Percentiles rank a stretch among this genome's conserved stretches.
Evolutionary conservation across 805 yeast genomes (phyloP).

Genomic region (Hanseniaspora lachancei): DNA sequence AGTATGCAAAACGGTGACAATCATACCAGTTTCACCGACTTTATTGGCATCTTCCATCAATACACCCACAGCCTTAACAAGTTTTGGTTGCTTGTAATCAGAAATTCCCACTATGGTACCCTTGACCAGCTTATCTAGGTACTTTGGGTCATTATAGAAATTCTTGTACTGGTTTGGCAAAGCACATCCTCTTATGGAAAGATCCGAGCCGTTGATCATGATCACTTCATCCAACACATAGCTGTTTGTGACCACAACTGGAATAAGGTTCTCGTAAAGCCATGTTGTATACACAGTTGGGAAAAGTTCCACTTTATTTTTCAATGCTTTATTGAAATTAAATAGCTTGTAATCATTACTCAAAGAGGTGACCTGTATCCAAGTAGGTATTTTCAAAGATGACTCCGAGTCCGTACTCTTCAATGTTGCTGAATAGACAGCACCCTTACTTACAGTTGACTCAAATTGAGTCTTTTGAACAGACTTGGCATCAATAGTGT

Average conservation of each 20-base stretch:
- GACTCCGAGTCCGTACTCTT: conserved; percentile 17
- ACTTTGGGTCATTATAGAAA: conserved; percentile 1
- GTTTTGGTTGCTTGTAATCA: conserved; percentile 43
- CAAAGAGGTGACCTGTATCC: conserved; percentile 37
- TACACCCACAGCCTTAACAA: conserved; percentile 59
- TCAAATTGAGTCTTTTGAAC: conserved; percentile 54
- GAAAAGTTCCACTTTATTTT: conserved; percentile 26
- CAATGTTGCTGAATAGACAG: conserved; percentile 38
- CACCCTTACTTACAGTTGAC: conserved; percentile 42
- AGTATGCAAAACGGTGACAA: conserved; percentile 58
- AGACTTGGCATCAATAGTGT: conserved; percentile 31
- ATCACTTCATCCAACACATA: conserved; percentile 48
- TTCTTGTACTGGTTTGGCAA: conserved; percentile 24
- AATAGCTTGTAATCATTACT: conserved; percentile 5
- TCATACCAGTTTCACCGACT: conserved; percentile 47
- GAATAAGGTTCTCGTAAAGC: conserved; percentile 50
- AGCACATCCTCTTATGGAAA: conserved; percentile 55
- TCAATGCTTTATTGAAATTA: conserved; percentile 2
- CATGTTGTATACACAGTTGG: conserved; percentile 70
- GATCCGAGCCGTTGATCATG: conserved; percentile 64
- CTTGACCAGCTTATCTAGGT: conserved; percentile 23
- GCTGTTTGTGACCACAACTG: conserved; percentile 56
- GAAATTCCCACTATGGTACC: conserved; percentile 66
- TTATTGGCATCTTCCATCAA: conserved; percentile 38
- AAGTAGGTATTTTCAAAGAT: conserved; percentile 51